Conservation (phyloP, 2,329 filamentous ascomycete genomes). For the Fusarium sp. region DNA sequence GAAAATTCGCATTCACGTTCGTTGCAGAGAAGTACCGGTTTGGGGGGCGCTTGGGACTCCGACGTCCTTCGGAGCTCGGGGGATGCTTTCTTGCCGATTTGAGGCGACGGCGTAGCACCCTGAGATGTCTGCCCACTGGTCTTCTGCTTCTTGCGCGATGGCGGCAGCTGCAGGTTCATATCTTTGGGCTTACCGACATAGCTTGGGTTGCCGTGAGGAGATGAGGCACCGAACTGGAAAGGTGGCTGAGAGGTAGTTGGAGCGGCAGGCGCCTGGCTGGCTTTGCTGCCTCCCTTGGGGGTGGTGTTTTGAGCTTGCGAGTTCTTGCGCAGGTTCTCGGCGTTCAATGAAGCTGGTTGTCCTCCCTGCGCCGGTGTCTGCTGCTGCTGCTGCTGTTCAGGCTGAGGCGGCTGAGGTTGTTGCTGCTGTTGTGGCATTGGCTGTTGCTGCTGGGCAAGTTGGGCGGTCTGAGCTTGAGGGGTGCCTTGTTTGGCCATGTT, state of each 20-base stretch:
- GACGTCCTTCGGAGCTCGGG: constrained; percentile 53
- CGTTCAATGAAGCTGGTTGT: constrained; percentile 52
- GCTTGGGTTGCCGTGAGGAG: constrained; percentile 67
- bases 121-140: constrained; percentile 52
- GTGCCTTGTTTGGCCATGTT: constrained; percentile 43
- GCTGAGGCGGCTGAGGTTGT: constrained; percentile 35
- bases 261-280: constrained; percentile 61
- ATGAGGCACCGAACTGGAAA: constrained; percentile 63
- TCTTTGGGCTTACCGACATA: constrained; percentile 63
- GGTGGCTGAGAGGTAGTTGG: constrained; percentile 67
- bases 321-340: constrained; percentile 62
- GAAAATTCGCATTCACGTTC: constrained; percentile 65
- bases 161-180: constrained; percentile 65
- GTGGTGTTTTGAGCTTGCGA: constrained; percentile 56
- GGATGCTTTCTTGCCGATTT: constrained; percentile 58
- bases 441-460: constrained; percentile 48
- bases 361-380: constrained; percentile 35
- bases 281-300: constrained; percentile 53
- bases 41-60: constrained; percentile 47
- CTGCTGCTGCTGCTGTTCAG: constrained; percentile 39
- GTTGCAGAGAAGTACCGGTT: constrained; percentile 59
- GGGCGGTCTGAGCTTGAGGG: constrained; percentile 43
- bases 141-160: constrained; percentile 66
- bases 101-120: constrained; percentile 57
- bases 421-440: constrained; percentile 46